phyloP scores from a whole-genome alignment of 176 grass and related monocot species.

The Metroxylon sagu region DNA sequence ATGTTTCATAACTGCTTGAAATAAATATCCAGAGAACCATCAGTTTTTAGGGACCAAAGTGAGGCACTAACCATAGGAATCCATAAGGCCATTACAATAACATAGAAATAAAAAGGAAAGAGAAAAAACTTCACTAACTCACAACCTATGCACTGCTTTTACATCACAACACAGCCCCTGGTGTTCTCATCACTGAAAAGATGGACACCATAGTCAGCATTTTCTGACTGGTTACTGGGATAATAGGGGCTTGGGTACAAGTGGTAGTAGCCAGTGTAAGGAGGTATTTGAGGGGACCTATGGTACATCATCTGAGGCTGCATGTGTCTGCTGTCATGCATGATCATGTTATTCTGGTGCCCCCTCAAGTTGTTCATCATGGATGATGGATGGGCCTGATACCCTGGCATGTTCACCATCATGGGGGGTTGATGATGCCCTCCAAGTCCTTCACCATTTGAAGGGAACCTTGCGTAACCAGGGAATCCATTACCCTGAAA shows the following conservation, averaged over 20 bases:
- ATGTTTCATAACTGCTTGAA: slow-evolving; percentile 7
- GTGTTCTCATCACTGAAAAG: slow-evolving; percentile 99
- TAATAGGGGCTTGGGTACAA: slow-evolving; percentile 42
- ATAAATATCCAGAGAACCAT: slow-evolving; percentile 24
- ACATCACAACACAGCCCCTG: slow-evolving; percentile 83
- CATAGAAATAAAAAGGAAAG: neutral
- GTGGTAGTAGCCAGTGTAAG: slow-evolving; percentile 84
- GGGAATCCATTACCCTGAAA: slow-evolving; percentile 14
- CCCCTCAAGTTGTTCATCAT: slow-evolving; percentile 62
- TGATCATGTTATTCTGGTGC: slow-evolving; percentile 65
- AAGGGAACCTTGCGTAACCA: slow-evolving; percentile 35
- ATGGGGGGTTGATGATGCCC: slow-evolving; percentile 50
- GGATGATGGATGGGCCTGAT: slow-evolving; percentile 37
- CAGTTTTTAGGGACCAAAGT: slow-evolving; percentile 34
- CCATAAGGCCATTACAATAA: slow-evolving; percentile 11
- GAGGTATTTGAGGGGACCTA: slow-evolving; percentile 76
- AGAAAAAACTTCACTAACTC: neutral
- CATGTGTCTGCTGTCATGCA: slow-evolving; percentile 44
- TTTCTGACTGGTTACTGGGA: slow-evolving; percentile 40
- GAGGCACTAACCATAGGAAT: slow-evolving; percentile 37
- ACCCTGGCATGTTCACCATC: slow-evolving; percentile 60
- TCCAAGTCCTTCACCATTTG: slow-evolving; percentile 23
- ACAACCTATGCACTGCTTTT: slow-evolving; percentile 2
- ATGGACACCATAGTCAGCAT: slow-evolving; percentile 52
- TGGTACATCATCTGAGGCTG: slow-evolving; percentile 95